Evolutionary conservation across 2,329 filamentous ascomycete genomes (phyloP).

Genomic region (Aureobasidium melanogenum): DNA sequence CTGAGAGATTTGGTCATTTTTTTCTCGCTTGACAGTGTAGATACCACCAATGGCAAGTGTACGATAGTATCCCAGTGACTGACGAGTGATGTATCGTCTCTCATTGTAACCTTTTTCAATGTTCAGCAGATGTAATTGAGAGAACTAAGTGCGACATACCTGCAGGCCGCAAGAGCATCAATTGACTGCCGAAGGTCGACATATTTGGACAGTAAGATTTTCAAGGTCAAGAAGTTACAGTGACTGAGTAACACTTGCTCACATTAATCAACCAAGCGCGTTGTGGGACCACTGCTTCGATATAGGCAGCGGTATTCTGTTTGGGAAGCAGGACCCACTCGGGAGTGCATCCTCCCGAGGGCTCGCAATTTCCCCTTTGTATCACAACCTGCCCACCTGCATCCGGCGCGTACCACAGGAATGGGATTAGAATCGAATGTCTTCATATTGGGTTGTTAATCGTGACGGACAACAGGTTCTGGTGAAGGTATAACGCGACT

Average conservation of each 20-base stretch:
- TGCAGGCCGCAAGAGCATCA: neutral
- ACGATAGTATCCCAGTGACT: slow-evolving; percentile 34
- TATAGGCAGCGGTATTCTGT: neutral
- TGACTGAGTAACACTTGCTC: neutral
- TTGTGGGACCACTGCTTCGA: neutral
- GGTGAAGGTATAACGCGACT: neutral
- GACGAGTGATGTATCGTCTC: slow-evolving; percentile 32
- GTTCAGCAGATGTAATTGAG: neutral
- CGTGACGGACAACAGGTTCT: neutral
- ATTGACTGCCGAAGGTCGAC: neutral
- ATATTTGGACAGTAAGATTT: neutral
- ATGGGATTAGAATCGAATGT: no score
- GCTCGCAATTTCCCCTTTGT: neutral
- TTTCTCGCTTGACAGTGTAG: slow-evolving; percentile 20
- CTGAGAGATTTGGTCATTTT: slow-evolving; percentile 8
- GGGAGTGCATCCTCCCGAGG: neutral
- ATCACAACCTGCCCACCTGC: neutral
- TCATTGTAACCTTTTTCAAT: slow-evolving; percentile 21
- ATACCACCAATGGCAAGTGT: slow-evolving; percentile 30
- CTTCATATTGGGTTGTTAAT: neutral
- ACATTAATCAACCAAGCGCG: neutral
- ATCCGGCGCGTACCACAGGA: no score
- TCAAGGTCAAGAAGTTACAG: no score
- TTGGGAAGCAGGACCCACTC: neutral
- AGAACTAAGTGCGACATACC: neutral